These are phyloP conservation scores for Trichoderma sp. DNA, from an alignment of 2,329 filamentous ascomycete genomes.

Conservation along the genomic window DNA sequence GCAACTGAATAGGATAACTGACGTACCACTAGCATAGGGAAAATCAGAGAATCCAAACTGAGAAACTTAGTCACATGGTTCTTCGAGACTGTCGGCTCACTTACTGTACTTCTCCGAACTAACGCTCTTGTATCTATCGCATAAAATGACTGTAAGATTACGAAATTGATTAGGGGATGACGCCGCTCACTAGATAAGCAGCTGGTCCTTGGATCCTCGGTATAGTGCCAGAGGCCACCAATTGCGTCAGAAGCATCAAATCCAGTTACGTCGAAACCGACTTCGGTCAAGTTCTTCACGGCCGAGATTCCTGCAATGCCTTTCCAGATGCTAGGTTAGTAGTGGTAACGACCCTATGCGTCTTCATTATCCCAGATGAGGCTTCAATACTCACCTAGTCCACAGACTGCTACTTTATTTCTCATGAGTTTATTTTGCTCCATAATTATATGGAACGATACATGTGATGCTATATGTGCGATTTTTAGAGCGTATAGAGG, in stretches of 20 bases:
- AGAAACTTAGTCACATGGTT: background rate
- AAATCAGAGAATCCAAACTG: background rate
- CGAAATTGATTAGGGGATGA: background rate
- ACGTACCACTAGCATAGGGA: background rate
- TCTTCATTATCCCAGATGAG: background rate
- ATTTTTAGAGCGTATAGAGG: background rate
- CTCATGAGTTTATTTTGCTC: background rate
- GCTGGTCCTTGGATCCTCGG: conserved; percentile 33
- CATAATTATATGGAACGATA: background rate
- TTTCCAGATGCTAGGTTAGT: background rate
- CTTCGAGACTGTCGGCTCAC: background rate
- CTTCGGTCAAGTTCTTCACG: conserved; percentile 47
- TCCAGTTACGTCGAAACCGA: conserved; percentile 40
- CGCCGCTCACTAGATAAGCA: conserved; percentile 32
- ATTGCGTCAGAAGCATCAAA: conserved; percentile 41
- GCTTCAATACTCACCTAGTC: conserved; percentile 23
- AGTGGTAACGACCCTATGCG: background rate
- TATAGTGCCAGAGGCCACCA: conserved; percentile 44
- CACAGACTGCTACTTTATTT: background rate
- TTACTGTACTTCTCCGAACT: background rate
- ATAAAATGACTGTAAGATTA: background rate
- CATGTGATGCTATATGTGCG: background rate
- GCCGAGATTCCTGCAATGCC: conserved; percentile 38
- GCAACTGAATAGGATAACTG: too few relatives aligned
- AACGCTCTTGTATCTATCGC: background rate